A percentile compares a stretch with the other conserved stretches of the same genome.
Evolutionary conservation across 495 filamentous ascomycete species (phyloP).

Genomic region (Penicillium psychrofluorescens): DNA sequence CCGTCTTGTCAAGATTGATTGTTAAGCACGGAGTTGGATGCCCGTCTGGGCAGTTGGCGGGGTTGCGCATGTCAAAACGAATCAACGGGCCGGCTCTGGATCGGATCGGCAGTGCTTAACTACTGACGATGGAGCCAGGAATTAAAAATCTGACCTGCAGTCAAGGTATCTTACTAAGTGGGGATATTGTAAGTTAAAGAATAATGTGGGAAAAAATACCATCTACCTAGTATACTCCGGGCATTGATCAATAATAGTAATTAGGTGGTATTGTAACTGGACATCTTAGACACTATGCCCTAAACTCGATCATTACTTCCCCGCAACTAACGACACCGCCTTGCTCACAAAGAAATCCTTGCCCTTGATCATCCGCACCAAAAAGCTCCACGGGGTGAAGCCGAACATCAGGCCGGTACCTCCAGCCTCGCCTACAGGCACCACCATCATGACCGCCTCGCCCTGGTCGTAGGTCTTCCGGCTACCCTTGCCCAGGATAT

Average conservation of each 20-base stretch:
- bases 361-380: constrained; percentile 43
- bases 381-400: constrained; percentile 30
- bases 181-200: no score
- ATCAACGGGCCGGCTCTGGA: neutral
- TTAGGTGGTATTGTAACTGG: neutral
- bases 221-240: no score
- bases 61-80: no score
- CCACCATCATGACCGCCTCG: constrained; percentile 23
- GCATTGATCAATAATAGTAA: no score
- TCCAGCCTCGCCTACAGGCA: constrained; percentile 35
- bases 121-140: no score
- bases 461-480: constrained; percentile 17
- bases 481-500: constrained; percentile 16
- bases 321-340: constrained; percentile 10
- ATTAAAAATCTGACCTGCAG: no score
- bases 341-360: constrained; percentile 29
- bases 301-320: constrained; percentile 4
- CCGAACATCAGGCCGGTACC: constrained; percentile 46
- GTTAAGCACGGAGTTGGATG: constrained; percentile 3
- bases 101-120: neutral
- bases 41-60: neutral
- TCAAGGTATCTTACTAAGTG: no score
- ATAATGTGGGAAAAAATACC: no score
- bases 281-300: neutral
- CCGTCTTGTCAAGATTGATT: constrained; percentile 7